These are phyloP conservation scores for Hypoxylon sp. DNA, from an alignment of 2,329 filamentous ascomycete species.

Conservation along the genomic window DNA sequence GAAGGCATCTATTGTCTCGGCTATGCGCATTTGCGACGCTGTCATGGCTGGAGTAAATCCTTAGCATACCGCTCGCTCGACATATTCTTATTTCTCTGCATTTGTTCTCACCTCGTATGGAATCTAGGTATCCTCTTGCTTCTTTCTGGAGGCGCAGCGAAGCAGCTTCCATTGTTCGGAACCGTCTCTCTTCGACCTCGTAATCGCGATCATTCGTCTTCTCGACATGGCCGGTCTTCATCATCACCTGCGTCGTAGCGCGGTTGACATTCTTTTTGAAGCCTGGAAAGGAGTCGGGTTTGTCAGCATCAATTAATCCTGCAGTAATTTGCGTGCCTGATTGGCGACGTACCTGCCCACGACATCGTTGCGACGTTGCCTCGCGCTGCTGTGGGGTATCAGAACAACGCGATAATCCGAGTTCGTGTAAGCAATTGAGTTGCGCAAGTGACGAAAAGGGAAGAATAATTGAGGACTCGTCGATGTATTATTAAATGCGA, in stretches of 20 bases:
- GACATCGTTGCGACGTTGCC: constrained; percentile 68
- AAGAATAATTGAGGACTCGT: constrained; percentile 8
- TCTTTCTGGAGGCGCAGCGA: constrained; percentile 95
- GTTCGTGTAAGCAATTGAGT: neutral
- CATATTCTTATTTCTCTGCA: neutral
- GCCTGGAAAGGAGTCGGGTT: constrained; percentile 61
- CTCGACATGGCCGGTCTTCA: constrained; percentile 99
- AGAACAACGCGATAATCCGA: neutral
- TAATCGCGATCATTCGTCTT: constrained; percentile 99
- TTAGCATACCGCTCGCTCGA: constrained; percentile 29
- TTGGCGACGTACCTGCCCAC: constrained; percentile 72
- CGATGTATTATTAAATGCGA: constrained; percentile 9
- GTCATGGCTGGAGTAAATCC: constrained; percentile 82
- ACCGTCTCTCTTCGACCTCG: constrained; percentile 96
- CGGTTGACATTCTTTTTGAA: constrained; percentile 99
- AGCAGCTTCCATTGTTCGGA: constrained; percentile 96
- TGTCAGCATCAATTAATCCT: constrained; percentile 33
- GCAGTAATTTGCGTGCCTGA: constrained; percentile 2
- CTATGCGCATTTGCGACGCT: constrained; percentile 98
- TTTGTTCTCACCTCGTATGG: constrained; percentile 78
- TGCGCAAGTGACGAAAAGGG: neutral
- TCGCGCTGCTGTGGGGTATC: constrained; percentile 15
- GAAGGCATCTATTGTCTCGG: constrained; percentile 98
- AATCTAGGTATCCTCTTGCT: constrained; percentile 97
- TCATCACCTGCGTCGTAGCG: constrained; percentile 99